Evolutionary conservation across 352 stramenopile species (phyloP).

Genomic region (Pythium brassicae): DNA sequence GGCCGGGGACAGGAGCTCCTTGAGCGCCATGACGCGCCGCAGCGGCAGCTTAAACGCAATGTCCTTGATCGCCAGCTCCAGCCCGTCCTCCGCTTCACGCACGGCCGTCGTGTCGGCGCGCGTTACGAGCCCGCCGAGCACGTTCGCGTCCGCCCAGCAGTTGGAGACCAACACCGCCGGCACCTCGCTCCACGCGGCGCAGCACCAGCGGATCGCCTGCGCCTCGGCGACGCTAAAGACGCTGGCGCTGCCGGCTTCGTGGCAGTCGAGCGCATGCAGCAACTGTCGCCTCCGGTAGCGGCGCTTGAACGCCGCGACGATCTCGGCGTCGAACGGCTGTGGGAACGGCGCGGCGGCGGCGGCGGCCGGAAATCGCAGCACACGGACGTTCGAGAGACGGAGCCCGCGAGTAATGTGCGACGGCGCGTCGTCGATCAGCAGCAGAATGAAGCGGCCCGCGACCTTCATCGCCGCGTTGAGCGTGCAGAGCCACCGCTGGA

Average conservation of each 20-base stretch:
- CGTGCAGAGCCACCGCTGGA: slow-evolving; percentile 24
- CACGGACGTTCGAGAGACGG: slow-evolving; percentile 23
- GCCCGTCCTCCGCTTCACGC: slow-evolving; percentile 4
- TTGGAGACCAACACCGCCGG: slow-evolving; percentile 6
- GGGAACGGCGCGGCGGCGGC: no score
- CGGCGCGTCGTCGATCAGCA: slow-evolving; percentile 25
- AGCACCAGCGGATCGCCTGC: slow-evolving; percentile 15
- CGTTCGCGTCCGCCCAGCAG: slow-evolving; percentile 10
- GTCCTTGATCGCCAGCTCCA: slow-evolving; percentile 13
- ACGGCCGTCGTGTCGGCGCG: background rate
- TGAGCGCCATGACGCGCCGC: slow-evolving; percentile 13
- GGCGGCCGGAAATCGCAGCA: background rate
- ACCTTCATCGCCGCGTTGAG: slow-evolving; percentile 26
- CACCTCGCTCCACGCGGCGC: slow-evolving; percentile 11
- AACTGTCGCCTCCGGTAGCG: slow-evolving; percentile 21
- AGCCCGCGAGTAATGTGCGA: slow-evolving; percentile 22
- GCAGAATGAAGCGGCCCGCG: slow-evolving; percentile 22
- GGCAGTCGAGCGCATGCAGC: slow-evolving; percentile 14
- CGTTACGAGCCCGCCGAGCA: slow-evolving; percentile 7
- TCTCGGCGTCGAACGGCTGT: slow-evolving; percentile 11
- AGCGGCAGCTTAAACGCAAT: slow-evolving; percentile 10
- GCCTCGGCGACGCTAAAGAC: slow-evolving; percentile 10
- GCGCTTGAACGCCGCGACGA: slow-evolving; percentile 22
- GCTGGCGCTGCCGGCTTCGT: slow-evolving; percentile 9
- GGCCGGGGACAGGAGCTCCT: slow-evolving; percentile 11